A percentile compares a stretch with the other conserved stretches of the same genome.
These are phyloP conservation scores for Neocucurbitaria cava DNA, from an alignment of 2,329 filamentous ascomycete species.

Conservation along the genomic window DNA sequence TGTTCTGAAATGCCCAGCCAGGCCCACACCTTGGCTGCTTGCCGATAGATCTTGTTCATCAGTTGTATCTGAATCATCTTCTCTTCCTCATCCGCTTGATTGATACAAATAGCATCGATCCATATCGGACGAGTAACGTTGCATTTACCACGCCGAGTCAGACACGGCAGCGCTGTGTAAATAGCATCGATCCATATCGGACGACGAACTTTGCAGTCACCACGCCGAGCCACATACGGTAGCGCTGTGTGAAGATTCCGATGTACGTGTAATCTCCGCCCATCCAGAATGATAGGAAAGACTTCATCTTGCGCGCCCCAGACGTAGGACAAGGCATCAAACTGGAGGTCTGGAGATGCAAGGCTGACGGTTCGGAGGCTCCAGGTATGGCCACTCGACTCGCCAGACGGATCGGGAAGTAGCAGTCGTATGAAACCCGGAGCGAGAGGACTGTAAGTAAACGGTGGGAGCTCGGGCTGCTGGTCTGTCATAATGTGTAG, in stretches of 20 bases:
- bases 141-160: neutral
- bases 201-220: neutral
- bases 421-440: neutral
- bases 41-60: constrained; percentile 23
- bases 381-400: neutral
- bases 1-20: constrained; percentile 23
- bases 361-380: neutral
- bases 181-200: neutral
- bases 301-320: neutral
- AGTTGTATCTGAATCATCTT: constrained; percentile 17
- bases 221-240: neutral
- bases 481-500: neutral
- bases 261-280: neutral
- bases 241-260: constrained; percentile 4
- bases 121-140: constrained; percentile 8
- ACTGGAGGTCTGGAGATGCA: neutral
- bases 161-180: constrained; percentile 3
- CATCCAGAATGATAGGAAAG: neutral
- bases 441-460: neutral
- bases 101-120: constrained; percentile 42
- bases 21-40: neutral
- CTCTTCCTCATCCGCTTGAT: constrained; percentile 22
- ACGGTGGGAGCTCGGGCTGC: neutral
- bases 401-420: neutral
- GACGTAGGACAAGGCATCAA: constrained; percentile 1